Percentiles rank a stretch among this genome's conserved stretches.
Conservation (phyloP, 345 rosid species). For the Eucalyptus marginata region DNA sequence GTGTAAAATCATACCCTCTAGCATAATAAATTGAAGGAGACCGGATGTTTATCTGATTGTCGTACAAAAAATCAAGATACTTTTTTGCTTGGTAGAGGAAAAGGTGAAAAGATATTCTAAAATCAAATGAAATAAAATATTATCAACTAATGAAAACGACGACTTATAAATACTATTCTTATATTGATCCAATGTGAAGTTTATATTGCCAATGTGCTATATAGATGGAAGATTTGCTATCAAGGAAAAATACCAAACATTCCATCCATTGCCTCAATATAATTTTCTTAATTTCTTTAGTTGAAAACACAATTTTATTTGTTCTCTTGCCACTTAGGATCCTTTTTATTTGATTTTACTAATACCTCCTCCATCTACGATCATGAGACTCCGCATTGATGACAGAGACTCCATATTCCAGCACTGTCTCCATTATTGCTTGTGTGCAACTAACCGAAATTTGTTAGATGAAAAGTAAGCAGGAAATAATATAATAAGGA, state of each 20-base stretch:
- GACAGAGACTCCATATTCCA: neutral
- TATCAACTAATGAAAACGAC: neutral
- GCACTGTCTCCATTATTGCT: neutral
- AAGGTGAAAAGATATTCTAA: neutral
- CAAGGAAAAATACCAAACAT: neutral
- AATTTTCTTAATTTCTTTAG: neutral
- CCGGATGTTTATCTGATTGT: neutral
- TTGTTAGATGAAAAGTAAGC: neutral
- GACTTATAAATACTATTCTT: neutral
- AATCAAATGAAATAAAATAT: neutral
- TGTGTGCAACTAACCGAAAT: neutral
- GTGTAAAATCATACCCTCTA: neutral
- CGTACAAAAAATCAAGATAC: neutral
- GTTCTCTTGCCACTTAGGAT: neutral
- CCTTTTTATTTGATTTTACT: neutral
- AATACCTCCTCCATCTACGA: neutral
- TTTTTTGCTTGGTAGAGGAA: neutral
- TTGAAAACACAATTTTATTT: neutral
- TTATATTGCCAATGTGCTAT: accelerated
- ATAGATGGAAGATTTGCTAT: neutral
- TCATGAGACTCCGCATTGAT: neutral
- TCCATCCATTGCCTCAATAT: neutral
- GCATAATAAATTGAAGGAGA: neutral
- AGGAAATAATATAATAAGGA: neutral
- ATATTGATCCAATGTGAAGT: neutral